Percentiles rank a stretch among this genome's conserved stretches.
Evolutionary conservation across 768 basidiomycete species (phyloP).

Genomic region (Pisolithus albus): DNA sequence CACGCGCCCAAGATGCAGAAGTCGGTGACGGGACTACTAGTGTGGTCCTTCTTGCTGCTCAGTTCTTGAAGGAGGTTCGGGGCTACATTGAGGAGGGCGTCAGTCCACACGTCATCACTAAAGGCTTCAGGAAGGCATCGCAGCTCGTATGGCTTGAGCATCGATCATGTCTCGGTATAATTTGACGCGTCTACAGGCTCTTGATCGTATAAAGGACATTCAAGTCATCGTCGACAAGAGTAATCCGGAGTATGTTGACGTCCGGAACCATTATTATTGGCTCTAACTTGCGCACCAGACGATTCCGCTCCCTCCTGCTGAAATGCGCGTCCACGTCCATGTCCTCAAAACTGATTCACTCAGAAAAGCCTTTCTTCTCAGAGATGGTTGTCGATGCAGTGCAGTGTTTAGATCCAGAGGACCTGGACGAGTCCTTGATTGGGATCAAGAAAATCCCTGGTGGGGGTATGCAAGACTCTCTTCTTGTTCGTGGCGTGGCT

Average conservation of each 20-base stretch:
- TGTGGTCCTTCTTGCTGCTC: conserved; percentile 90
- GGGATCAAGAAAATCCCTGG: conserved; percentile 98
- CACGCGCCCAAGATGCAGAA: conserved; percentile 95
- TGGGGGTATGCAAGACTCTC: conserved; percentile 95
- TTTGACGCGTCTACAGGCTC: conserved; percentile 45
- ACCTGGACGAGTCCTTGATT: conserved; percentile 92
- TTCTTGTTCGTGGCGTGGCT: conserved; percentile 82
- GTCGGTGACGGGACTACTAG: conserved; percentile 98
- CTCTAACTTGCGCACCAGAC: conserved; percentile 38
- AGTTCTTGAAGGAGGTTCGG: conserved; percentile 88
- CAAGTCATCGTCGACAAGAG: conserved; percentile 88
- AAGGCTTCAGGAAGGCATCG: conserved; percentile 84
- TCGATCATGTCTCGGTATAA: conserved; percentile 4
- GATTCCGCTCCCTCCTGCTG: conserved; percentile 87
- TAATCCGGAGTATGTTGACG: conserved; percentile 71
- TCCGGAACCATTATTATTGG: background rate
- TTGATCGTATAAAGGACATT: conserved; percentile 80
- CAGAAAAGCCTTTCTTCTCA: conserved; percentile 98
- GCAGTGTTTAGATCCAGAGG: conserved; percentile 82
- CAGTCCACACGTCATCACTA: conserved; percentile 96
- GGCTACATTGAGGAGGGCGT: conserved; percentile 94
- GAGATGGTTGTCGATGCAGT: conserved; percentile 99
- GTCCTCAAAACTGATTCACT: conserved; percentile 99
- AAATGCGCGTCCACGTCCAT: conserved; percentile 99
- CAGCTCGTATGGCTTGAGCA: conserved; percentile 57